Base-by-base conservation (phyloP, 768 basidiomycete species). In the Boletellus ananiceps region DNA sequence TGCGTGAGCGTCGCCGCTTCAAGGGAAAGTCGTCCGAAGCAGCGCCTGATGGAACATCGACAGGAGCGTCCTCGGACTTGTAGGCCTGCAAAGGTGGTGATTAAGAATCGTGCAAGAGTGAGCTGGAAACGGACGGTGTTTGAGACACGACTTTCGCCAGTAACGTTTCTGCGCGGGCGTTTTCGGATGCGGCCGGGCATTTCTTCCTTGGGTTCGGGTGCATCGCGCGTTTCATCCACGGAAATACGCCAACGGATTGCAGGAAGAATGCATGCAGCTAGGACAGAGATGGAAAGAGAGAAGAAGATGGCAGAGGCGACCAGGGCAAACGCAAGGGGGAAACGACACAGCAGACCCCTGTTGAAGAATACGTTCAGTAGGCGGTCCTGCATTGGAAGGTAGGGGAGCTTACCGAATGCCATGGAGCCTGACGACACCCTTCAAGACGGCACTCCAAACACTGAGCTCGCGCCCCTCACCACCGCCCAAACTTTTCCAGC, bases 401-500 rank as follows among this genome's bases (percentile, higher is more conserved):
- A 33, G n/a, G 39, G 27, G 23, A 39, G 54, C 77, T 51, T 60
- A 88, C 90, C 86, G 78, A 37, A 91, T 67, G 32, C 90, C 89
- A 52, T 75, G 78, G 53, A 81, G 84, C 33, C 78, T 75, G 27
- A 87, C 77, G 16, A 70, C 67, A 8, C 89, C 89, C 47, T 69
- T 74, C 37, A 93, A 56, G 33, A 72, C 76, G 18, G 87, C 84
- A 18, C 79, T 73, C 27, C 77, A 60, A 8, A 93, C 79, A 54
- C 78, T 84, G 4, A 93, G 58, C 64, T 93, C 90, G 46, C 84
- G 81, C 14, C 81, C 86, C 66, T 84, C 71, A 2, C 88, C 89
- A 13, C 64, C 70, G 6, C 88, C 88, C 18, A 92, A 41, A 25
- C 70, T 76, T 63, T 67, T 82, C 90, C 90, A 93, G 29, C 71